Evolutionary conservation across 495 filamentous ascomycete species (phyloP), one percentile per base, ranked within the genome.

Genomic region (Friedmanniomyces simplex): DNA sequence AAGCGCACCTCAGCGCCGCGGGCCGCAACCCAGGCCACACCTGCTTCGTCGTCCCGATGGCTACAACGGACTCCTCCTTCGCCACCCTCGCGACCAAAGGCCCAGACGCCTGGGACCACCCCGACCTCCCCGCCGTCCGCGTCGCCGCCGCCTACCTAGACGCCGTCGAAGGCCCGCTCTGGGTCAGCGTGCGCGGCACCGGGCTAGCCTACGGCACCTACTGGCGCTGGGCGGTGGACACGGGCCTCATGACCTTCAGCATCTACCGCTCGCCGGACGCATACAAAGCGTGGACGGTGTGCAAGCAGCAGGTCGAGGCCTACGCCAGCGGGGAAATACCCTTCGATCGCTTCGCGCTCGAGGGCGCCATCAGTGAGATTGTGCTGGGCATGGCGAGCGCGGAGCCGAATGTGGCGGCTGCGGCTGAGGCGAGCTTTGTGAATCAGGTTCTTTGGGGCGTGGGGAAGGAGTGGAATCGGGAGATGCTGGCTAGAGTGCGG

Each of bases 61-160:
- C 87, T 1, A 88, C 91, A 6, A 86, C 96, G 53, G 93, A 99
- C 73, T 91, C 85, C n/a, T 94, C 88, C 2, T 97, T 86, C 74
- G 84, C 83, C 26, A 77, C 90, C 43, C 81, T 86, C 57, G 85
- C 87, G 18, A 79, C 81, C 43, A 78, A 78, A 20, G 93, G 93
- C 41, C 81, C 91, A 1, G 75, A 79, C 43, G 86, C 82, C 0
- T 89, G 85, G 65, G 76, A 79, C 42, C 83, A 95, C 63, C 88
- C 89, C 0, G 76, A 77, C 24, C 74, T 97, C 13, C 91, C 93
- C 1, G 84, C 94, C 1, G 74, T 93, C 48, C 77, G 95, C 61
- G 88, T 97, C 11, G 91, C 90, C 0, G 79, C 86, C 30, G 79
- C 89, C 12, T 97, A 95, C 69, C 85, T 99, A 58, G 91, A 96